Percentiles rank a stretch among this genome's conserved stretches.
These are phyloP conservation scores for Ramaria rubella DNA, from an alignment of 768 basidiomycete species.

Conservation along the genomic window DNA sequence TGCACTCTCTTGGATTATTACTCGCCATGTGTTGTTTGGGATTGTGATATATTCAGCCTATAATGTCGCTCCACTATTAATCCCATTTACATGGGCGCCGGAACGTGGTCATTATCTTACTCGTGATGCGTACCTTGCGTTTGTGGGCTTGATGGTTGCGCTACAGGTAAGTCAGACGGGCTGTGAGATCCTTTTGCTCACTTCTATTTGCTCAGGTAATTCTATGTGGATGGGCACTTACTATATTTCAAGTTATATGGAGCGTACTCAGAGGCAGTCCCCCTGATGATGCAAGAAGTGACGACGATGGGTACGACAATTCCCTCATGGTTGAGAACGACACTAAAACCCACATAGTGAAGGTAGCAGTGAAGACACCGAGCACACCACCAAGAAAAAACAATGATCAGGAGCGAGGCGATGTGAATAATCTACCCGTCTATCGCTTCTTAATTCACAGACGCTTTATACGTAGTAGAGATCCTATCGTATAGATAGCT, in stretches of 20 bases:
- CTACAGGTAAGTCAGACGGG: conserved; percentile 47
- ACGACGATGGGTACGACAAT: conserved; percentile 60
- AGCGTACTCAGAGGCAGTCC: conserved; percentile 66
- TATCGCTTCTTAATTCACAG: background rate
- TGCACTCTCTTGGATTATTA: conserved; percentile 84
- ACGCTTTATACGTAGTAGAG: no score
- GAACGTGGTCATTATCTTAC: conserved; percentile 52
- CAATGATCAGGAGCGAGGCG: background rate
- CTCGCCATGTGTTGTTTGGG: conserved; percentile 79
- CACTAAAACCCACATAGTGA: conserved; percentile 14
- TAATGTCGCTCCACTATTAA: conserved; percentile 41
- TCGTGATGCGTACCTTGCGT: conserved; percentile 36
- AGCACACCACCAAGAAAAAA: background rate
- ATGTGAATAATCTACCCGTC: background rate
- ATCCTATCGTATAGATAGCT: no score
- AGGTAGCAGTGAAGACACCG: conserved; percentile 18
- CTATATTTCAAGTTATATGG: conserved; percentile 81
- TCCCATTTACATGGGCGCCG: conserved; percentile 55
- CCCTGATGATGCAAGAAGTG: conserved; percentile 81
- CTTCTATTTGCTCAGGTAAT: conserved; percentile 39
- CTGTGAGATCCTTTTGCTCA: conserved; percentile 9
- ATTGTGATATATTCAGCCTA: conserved; percentile 59
- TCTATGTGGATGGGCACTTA: conserved; percentile 78
- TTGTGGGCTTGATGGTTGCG: conserved; percentile 47
- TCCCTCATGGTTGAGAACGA: background rate